Evolutionary conservation across 1,284 basidiomycete species (phyloP).

Genomic region (Mycosarcoma mackinlayi): DNA sequence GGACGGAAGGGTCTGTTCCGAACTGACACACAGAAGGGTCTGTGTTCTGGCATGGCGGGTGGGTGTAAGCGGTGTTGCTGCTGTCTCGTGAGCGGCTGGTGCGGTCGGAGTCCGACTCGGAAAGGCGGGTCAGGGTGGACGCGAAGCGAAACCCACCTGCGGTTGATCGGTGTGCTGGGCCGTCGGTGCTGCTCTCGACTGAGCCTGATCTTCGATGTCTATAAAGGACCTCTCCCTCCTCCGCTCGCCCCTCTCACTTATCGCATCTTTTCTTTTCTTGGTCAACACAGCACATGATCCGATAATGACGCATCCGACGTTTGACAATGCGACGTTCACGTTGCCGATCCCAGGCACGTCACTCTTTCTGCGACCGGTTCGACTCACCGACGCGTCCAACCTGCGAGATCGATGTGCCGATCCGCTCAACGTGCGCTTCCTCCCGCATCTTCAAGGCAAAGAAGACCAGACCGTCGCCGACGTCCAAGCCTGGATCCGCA

Average conservation of each 20-base stretch:
- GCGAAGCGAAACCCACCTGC: too few relatives aligned
- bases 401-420: conserved; percentile 34
- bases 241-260: neutral
- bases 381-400: conserved; percentile 28
- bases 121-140: too few relatives aligned
- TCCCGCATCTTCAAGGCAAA: conserved; percentile 35
- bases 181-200: too few relatives aligned
- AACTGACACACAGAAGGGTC: neutral
- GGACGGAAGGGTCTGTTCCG: conserved; percentile 11
- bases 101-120: too few relatives aligned
- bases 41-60: neutral
- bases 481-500: conserved; percentile 24
- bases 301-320: conserved; percentile 28
- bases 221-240: too few relatives aligned
- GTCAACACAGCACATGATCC: neutral
- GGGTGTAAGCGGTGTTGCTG: too few relatives aligned
- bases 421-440: conserved; percentile 19
- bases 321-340: conserved; percentile 19
- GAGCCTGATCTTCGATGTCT: too few relatives aligned
- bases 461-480: conserved; percentile 24
- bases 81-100: too few relatives aligned
- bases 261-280: neutral
- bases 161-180: too few relatives aligned
- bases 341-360: conserved; percentile 1
- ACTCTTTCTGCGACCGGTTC: conserved; percentile 15